Conservation (phyloP, 768 basidiomycete species). For the Pulveroboletus sp. region DNA sequence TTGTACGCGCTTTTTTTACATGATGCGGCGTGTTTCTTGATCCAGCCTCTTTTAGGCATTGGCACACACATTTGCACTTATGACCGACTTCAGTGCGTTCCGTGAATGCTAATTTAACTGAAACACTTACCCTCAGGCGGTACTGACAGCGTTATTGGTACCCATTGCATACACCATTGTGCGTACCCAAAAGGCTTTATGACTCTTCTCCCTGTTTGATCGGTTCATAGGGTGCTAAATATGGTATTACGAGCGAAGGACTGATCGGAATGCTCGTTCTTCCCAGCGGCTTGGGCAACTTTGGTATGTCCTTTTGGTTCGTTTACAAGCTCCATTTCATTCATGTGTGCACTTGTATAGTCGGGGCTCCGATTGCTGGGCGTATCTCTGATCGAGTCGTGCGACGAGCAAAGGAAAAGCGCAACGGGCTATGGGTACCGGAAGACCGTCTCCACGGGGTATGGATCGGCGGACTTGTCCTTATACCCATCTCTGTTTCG, state of each 20-base stretch:
- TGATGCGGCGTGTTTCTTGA: too few relatives aligned
- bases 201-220: background rate
- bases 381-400: slow-evolving; percentile 56
- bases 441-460: slow-evolving; percentile 65
- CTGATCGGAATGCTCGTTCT: slow-evolving; percentile 24
- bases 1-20: slow-evolving; percentile 41
- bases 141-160: slow-evolving; percentile 40
- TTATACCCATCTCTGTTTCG: slow-evolving; percentile 54
- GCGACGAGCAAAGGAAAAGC: slow-evolving; percentile 43
- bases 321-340: background rate
- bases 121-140: background rate
- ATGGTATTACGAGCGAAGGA: slow-evolving; percentile 22
- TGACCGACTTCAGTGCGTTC: slow-evolving; percentile 37
- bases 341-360: slow-evolving; percentile 29
- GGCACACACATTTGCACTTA: slow-evolving; percentile 32
- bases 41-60: slow-evolving; percentile 36
- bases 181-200: slow-evolving; percentile 14
- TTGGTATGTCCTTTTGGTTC: slow-evolving; percentile 9
- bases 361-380: slow-evolving; percentile 60
- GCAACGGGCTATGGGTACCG: slow-evolving; percentile 60
- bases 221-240: slow-evolving; percentile 44
- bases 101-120: too few relatives aligned
- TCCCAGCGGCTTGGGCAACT: slow-evolving; percentile 26
- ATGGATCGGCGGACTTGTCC: slow-evolving; percentile 41
- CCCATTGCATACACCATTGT: slow-evolving; percentile 70